phyloP scores from a whole-genome alignment of 2,329 filamentous ascomycete species.

The Alternaria triticimaculans region DNA sequence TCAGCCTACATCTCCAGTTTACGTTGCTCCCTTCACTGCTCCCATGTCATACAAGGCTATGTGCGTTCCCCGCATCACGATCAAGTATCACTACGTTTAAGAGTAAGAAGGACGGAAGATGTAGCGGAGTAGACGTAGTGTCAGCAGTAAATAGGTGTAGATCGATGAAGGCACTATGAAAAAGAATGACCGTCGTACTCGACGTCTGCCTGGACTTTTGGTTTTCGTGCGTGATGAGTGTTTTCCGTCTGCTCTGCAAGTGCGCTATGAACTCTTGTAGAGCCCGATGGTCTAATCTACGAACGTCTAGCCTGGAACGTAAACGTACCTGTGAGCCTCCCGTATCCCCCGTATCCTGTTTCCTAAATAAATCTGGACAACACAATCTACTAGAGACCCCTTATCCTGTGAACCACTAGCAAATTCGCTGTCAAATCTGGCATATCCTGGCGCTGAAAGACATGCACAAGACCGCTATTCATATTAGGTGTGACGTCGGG shows the following conservation, averaged over 20 bases:
- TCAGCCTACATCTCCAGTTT: slow-evolving; percentile 28
- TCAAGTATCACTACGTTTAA: slow-evolving; percentile 29
- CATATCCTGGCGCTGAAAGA: slow-evolving; percentile 14
- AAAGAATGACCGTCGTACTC: slow-evolving; percentile 19
- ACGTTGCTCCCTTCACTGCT: slow-evolving; percentile 26
- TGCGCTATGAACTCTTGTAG: slow-evolving; percentile 20
- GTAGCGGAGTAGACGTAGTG: slow-evolving; percentile 24
- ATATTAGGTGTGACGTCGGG: slow-evolving; percentile 12
- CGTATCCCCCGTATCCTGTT: slow-evolving; percentile 6
- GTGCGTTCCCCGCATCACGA: slow-evolving; percentile 24
- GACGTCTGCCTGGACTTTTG: slow-evolving; percentile 24
- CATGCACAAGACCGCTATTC: slow-evolving; percentile 14
- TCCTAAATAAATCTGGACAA: slow-evolving; percentile 12
- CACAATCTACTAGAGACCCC: slow-evolving; percentile 9
- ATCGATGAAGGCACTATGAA: slow-evolving; percentile 24
- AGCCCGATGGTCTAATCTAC: slow-evolving; percentile 13
- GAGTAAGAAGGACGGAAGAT: slow-evolving; percentile 24
- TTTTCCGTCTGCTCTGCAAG: slow-evolving; percentile 21
- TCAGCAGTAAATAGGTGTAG: slow-evolving; percentile 23
- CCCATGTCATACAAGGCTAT: slow-evolving; percentile 21
- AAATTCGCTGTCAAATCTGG: slow-evolving; percentile 10
- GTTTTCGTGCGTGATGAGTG: slow-evolving; percentile 25
- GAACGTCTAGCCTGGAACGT: slow-evolving; percentile 7
- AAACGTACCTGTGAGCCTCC: slow-evolving; percentile 12
- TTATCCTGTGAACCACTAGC: slow-evolving; percentile 3